Evolutionary conservation across 1,284 basidiomycete genomes (phyloP), one percentile per base, ranked within the genome.

Genomic region (Testicularia cyperi): DNA sequence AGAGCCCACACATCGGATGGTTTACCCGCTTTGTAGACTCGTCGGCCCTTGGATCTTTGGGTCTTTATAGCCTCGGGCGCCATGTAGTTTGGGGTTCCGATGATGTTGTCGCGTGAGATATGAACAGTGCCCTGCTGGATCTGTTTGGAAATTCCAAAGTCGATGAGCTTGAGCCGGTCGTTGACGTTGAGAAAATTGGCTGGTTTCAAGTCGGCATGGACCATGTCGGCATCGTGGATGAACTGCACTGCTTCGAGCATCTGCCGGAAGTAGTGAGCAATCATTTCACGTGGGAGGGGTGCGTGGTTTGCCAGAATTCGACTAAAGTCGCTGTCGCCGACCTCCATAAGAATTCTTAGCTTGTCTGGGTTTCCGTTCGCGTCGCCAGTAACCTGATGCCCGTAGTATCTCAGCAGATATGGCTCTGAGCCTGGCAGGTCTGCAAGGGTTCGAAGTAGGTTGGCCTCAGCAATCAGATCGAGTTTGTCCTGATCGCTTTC

Each of bases 81-180:
- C 74, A 77, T 77, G 44, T 77, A 77, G 46, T 77, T 77, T 13
- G 74, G 74, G 19, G 74, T 77, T 7, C 74, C 74, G 32, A 77
- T 68, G 41, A 77, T 72, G 24, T 52, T 63, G 27, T 73, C 73
- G 9, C 74, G 55, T 33, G 70, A 72, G 22, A 77, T 77, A 41
- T 77, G 74, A 30, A 77, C 66, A 12, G 74, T 77, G 18, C 72
- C 73, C 34, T 71, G 54, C 21, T 71, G 74, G 38, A 92, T 80
- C 60, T 94, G 82, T 79, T 94, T 94, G 24, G 90, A 92, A 15
- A 91, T 95, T 9, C 95, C 95, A 78, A 98, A 98, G 78, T 99
- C 95, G 21, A 92, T 90, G 16, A 99, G 84, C 78, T 94, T 96
- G 77, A 96, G 84, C 38, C 90, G 84, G 16, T 86, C 82, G 37